Evolutionary conservation across 345 rosid species (phyloP), one percentile per base, ranked within the genome.

Genomic region (Ceriops decandra): DNA sequence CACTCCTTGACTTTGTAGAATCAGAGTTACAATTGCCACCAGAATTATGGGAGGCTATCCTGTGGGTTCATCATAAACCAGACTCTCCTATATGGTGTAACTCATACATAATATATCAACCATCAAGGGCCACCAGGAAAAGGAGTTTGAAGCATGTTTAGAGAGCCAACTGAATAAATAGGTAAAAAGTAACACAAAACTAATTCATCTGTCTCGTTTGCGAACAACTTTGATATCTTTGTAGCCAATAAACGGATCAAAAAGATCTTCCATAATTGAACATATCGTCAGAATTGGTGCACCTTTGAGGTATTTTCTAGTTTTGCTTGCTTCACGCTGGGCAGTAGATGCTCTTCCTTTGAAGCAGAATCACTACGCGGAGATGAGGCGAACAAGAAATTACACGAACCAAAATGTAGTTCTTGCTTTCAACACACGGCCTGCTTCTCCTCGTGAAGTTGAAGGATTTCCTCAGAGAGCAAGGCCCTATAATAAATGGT

Each of bases 171-270:
- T 68, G 35, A 47, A 58, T 31, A 28, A 19, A 66, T 2, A 32
- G 17, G 28, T 62, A 26, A 24, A 24, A 65, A 74, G 68, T 31
- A 57, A 69, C 51, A 71, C 11, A 36, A 56, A 56, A 79, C 85
- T 82, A 78, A 82, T 87, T 35, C n/a, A 76, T 69, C 86, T 80
- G 24, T 87, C 76, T 85, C 89, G 81, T 79, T 83, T 83, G 76
- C 82, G 86, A 68, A 85, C 56, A 51, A 87, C 84, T 81, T 74
- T 87, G 76, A 85, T 82, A 26, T 85, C 92, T 63, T 81, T 82
- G 76, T 80, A 85, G 68, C 92, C 89, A 17, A 17, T 57, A 76
- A 85, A 85, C 57, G 87, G 86, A 32, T 6, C 7, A 32, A 32
- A 32, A 32, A 32, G 35, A 5, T 32, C 1, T 32, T 32, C 35